Percentiles rank a stretch among this genome's conserved stretches.
These are phyloP conservation scores for Margaritispora aquatica DNA, from an alignment of 495 filamentous ascomycete genomes.

Conservation along the genomic window DNA sequence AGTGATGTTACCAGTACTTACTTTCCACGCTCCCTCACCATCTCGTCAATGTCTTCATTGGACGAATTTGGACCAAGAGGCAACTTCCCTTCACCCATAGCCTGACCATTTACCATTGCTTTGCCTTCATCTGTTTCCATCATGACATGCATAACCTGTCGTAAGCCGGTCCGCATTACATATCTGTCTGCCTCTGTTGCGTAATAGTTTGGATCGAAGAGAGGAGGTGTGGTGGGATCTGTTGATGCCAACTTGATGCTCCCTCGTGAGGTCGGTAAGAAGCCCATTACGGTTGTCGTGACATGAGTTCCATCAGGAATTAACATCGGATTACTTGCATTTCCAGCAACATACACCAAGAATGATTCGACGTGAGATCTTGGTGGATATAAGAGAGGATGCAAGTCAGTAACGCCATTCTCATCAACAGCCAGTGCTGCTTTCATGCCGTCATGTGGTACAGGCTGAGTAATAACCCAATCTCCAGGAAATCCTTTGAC, in stretches of 20 bases:
- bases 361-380: background rate
- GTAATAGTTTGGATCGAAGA: slow-evolving; percentile 43
- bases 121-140: slow-evolving; percentile 34
- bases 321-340: background rate
- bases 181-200: slow-evolving; percentile 35
- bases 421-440: slow-evolving; percentile 30
- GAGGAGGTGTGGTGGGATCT: slow-evolving; percentile 30
- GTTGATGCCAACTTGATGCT: slow-evolving; percentile 32
- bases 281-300: slow-evolving; percentile 24
- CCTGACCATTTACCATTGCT: slow-evolving; percentile 38
- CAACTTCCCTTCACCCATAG: slow-evolving; percentile 38
- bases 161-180: slow-evolving; percentile 30
- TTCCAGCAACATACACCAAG: background rate
- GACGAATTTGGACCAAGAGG: slow-evolving; percentile 28
- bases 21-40: slow-evolving; percentile 32
- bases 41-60: slow-evolving; percentile 38
- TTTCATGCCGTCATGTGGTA: slow-evolving; percentile 19
- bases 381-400: background rate
- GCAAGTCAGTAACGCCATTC: background rate
- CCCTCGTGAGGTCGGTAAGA: slow-evolving; percentile 32
- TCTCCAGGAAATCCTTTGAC: slow-evolving; percentile 27
- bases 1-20: too few species aligned
- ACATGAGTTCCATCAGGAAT: slow-evolving; percentile 35
- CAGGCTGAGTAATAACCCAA: slow-evolving; percentile 19
- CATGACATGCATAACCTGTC: slow-evolving; percentile 42